Base-by-base conservation (phyloP, 257 asterid species). In the Linaria vulgaris region DNA sequence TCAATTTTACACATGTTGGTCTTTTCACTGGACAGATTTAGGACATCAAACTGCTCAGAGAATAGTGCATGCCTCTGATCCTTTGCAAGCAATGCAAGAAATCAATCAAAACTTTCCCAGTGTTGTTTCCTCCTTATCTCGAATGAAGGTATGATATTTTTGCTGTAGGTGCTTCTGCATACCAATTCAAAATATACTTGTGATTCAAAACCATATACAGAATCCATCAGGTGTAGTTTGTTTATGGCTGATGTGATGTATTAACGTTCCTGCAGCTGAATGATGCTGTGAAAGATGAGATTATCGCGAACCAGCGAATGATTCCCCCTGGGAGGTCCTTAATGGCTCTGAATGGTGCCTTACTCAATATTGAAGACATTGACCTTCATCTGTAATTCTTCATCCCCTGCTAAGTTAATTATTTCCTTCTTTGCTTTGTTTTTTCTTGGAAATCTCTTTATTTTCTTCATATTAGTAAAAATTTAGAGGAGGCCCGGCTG, bases 41-140 rank as follows among this genome's bases (percentile, higher is more conserved):
- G 99, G 99, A 59, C 99, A 94, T 79, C 99, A 94, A 84, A 90
- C 99, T 68, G 94, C 97, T 43, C 99, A 94, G 83, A 82, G 96
- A 79, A 94, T 94, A 41, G 85, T 94, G 78, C 97, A 85, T 56
- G 95, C 99, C 30, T 85, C 99, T 71, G 95, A 94, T 79, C 99
- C 99, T 65, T 78, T 94, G 80, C 97, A 87, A 75, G 63, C 86
- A 12, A 89, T 94, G 99, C 95, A 83, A 76, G 99, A 90, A 76
- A 94, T 94, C 73, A 94, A 80, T 78, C 99, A 94, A 63, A 94
- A 90, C 69, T 90, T 94, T 68, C 97, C 97, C 27, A 94, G 88
- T 53, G 83, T 94, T 22, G 99, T 94, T 49, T 94, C 99, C 76
- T 90, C 96, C 46, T 72, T 94, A 58, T 94, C 99, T 17, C 97